Base-by-base conservation (phyloP, 2,329 filamentous ascomycete species). In the Sarocladium brachiariae region DNA sequence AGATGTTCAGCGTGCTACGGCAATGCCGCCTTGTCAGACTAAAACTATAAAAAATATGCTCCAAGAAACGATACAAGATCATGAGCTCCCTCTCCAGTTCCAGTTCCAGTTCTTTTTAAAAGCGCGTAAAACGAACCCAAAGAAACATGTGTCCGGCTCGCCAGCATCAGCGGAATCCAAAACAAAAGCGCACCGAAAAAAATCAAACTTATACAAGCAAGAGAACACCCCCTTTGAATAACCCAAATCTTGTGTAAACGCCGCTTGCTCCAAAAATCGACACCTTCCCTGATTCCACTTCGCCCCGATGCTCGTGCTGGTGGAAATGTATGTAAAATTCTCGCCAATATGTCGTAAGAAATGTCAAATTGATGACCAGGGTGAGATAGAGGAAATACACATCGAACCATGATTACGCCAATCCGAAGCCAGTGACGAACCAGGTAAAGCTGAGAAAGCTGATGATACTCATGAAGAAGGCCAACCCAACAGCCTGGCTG, bases 381-480 rank as follows among this genome's bases (percentile, higher is more conserved):
- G 33, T 35, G 7, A 8, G n/a, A 35, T 6, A 10, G 10, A 8
- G 6, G 37, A 39, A 23, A 39, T 21, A 13, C 5, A 23, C 19
- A 7, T 39, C 18, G 8, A n/a, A n/a, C 34, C 34, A n/a, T 37
- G 34, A 5, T 13, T 53, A 67, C 41, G 70, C 61, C 31, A 69
- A 58, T 8, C 65, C 69, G 10, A 79, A 60, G 2, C 80, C 79
- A 21, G 70, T 70, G 33, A 83, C 78, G 57, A 84, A 84, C 80
- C 80, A 84, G 25, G 80, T 83, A 56, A 84, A 84, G 61, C 76
- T 80, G 25, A 78, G 55, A 3, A 84, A 67, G 1, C 80, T 83
- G 38, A 81, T 61, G 27, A 76, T 46, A 57, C 74, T 73, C 75
- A 83, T 81, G 11, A 70, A 67, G 47, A 79, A 39, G 31, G 75